A percentile compares a stretch with the other conserved stretches of the same genome.
Conservation (phyloP, 2,329 filamentous ascomycete species). For the Fusarium hostae region DNA sequence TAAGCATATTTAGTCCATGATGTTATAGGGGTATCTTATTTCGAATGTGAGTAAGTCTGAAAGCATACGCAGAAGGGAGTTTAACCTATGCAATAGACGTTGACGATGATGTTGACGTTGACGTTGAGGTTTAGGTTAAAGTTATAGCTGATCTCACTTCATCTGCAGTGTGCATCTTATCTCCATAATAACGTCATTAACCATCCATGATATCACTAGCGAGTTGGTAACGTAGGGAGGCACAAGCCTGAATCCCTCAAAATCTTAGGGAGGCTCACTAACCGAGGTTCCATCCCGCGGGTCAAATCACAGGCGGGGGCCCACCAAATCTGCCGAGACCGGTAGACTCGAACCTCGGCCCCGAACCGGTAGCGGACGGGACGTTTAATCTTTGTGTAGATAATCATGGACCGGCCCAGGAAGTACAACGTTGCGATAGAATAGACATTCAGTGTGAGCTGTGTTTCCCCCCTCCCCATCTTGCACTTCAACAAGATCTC, state of each 20-base stretch:
- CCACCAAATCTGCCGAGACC: slow-evolving; percentile 43
- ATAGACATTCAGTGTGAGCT: slow-evolving; percentile 16
- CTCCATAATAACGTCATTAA: background rate
- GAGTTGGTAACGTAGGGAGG: background rate
- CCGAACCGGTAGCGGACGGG: slow-evolving; percentile 35
- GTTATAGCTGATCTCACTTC: background rate
- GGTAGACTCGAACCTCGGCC: slow-evolving; percentile 42
- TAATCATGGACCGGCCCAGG: slow-evolving; percentile 28
- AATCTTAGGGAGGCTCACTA: slow-evolving; percentile 25
- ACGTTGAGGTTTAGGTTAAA: background rate
- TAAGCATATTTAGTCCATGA: background rate
- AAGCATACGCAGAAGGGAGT: no score
- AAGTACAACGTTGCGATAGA: slow-evolving; percentile 21
- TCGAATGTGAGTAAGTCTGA: background rate
- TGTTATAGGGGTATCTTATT: background rate
- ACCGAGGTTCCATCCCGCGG: slow-evolving; percentile 42
- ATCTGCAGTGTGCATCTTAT: background rate
- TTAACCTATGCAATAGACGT: background rate
- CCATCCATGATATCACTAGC: background rate
- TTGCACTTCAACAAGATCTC: background rate
- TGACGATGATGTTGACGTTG: no score
- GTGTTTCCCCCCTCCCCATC: background rate
- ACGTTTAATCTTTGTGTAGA: slow-evolving; percentile 29
- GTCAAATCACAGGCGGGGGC: slow-evolving; percentile 39
- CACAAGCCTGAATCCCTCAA: background rate